Base-by-base conservation (phyloP, 352 stramenopile genomes). In the Phytophthora idaei region DNA sequence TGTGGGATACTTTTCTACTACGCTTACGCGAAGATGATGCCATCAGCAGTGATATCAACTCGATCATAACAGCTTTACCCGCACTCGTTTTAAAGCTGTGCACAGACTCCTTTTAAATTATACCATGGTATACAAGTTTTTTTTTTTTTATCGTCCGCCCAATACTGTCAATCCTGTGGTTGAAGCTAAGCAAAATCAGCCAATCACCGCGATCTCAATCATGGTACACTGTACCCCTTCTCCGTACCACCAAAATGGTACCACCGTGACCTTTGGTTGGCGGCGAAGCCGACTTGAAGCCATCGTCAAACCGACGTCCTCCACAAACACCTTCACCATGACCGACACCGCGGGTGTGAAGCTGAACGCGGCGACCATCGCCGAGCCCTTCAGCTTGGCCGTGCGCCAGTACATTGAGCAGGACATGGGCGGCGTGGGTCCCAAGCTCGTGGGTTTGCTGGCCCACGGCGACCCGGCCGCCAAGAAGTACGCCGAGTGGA, bases 401-500 rank as follows among this genome's bases (percentile, higher is more conserved):
- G 90, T 97, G 68, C 83, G 89, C 61, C 57, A 85, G 57, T 92
- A 93, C 75, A 95, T 97, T 44, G 60, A 80, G 54, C 67, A 85
- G 39, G 80, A 93, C 50, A 90, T 95, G 73, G 74, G 67, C 53
- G 87, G 88, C 51, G 73, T 91, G 34, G 90, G 90, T 42, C 90
- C 91, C 31, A 95, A 94, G 69, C 81, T 97, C 44, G 88, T 97
- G 44, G 91, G 89, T 7, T 78, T 99, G 53, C 78, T 99, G 44
- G 97, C 97, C 29, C 98, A 99, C 73, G 95, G 90, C 45, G 97
- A 99, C 73, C 94, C 93, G 11, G 85, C 95, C 14, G 96, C 95
- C 49, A 92, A 93, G 59, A 97, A 98, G 71, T 99, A 99, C 76
- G 97, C 97, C 52, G 93, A 99, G 79, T 99, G 96, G 96, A 99